Evolutionary conservation across 371 early-diverging fungal genomes (phyloP), one percentile per base, ranked within the genome.

Genomic region (Batkoa obscura): DNA sequence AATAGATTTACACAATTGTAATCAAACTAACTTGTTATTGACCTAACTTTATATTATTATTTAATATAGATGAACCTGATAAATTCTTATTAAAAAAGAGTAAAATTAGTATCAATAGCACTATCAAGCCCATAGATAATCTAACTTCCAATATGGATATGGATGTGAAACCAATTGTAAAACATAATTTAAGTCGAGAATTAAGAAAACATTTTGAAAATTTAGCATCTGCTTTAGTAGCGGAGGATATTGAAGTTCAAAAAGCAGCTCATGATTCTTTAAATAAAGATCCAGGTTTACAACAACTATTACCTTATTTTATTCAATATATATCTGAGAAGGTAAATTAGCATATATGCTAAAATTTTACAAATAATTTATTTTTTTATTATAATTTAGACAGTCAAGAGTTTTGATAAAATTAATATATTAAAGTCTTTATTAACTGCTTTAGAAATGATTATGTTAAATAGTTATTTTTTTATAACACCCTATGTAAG

Each of bases 301-400:
- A 99, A 68, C 94, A 93, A 62, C 75, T 99, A 23, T 72, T 99
- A 30, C 98, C 99, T 0, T 99, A 99, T 70, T 95, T 99, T 76
- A 82, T 97, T 17, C 88, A 94, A 64, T 90, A 91, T 59, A 85
- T 97, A 54, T 83, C 86, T 35, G 90, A 94, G 60, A 81, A 86
- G 61, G 83, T 85, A 38, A 8, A 10, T 9, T 17, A 49, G 50
- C 17, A 58, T n/a, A n/a, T n/a, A n/a, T n/a, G n/a, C n/a, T n/a
- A n/a, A n/a, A n/a, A n/a, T n/a, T n/a, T n/a, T n/a, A n/a, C n/a
- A n/a, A n/a, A n/a, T n/a, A n/a, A n/a, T 39, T 45, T 70, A 68
- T 60, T 62, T 59, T 32, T 3, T 33, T 47, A 55, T 15, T 38
- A 46, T 1, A 37, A 15, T 31, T 23, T 58, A 80, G 76, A 75